A percentile compares a stretch with the other conserved stretches of the same genome.
Evolutionary conservation across 139 green algal species (phyloP).

Genomic region (Deuterostichococcus epilithicus): DNA sequence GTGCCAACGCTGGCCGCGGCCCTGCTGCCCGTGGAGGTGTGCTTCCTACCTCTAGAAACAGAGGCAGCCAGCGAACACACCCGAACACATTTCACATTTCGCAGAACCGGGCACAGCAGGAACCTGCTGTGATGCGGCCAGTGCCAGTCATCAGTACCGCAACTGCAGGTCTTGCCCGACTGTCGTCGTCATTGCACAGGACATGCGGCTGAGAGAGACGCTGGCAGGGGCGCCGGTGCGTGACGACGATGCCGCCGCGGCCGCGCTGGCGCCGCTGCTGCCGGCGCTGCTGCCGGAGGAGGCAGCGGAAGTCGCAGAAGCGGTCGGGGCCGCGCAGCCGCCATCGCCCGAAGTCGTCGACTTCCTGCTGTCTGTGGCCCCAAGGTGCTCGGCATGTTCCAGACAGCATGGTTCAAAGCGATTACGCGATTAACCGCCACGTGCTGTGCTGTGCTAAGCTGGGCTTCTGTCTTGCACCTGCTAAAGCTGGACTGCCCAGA

Average conservation of each 20-base stretch:
- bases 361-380: background rate
- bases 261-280: background rate
- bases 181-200: background rate
- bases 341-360: background rate
- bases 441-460: background rate
- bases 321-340: background rate
- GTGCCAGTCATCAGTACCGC: background rate
- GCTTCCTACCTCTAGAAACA: no score
- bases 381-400: background rate
- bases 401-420: background rate
- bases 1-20: background rate
- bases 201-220: background rate
- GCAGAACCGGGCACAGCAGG: no score
- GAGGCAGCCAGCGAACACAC: no score
- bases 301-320: background rate
- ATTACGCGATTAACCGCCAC: no score
- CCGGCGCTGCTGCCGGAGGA: background rate
- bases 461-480: background rate
- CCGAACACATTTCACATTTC: background rate
- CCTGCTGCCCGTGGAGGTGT: background rate
- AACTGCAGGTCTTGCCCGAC: no score
- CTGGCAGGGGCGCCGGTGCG: background rate
- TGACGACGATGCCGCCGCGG: no score
- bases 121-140: no score
- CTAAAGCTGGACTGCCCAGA: no score